Base-by-base conservation (phyloP, 2,329 filamentous ascomycete genomes). In the Elsinoe fawcettii region DNA sequence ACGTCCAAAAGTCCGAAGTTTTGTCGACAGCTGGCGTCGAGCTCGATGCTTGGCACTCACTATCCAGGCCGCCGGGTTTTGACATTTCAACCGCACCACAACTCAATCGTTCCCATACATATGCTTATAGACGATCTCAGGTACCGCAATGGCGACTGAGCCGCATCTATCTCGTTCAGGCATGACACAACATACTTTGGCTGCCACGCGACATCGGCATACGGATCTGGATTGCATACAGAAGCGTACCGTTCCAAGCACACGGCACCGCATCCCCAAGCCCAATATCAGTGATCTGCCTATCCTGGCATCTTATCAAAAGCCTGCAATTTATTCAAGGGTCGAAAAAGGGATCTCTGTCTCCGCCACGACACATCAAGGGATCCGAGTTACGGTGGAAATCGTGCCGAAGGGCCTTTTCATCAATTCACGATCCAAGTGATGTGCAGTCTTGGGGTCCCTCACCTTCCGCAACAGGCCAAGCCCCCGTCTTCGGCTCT, bases 131-230 rank as follows among this genome's bases (percentile, higher is more conserved):
- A 27, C 23, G 23, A 22, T 46, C 14, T 20, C 41, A 25, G 23
- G 41, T 46, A 46, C 22, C 41, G 41, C 14, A 46, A 46, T 25
- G 41, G 41, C 41, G 18, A 23, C 41, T 46, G 20, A 46, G 41
- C 41, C 41, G 41, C 41, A 46, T 46, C 22, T 46, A 46, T 20
- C 23, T 46, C 14, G 12, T 46, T 20, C 23, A 43, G n/a, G 41
- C 41, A 46, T 46, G 41, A 46, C 41, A 27, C 41, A 25, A 9
- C 20, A 46, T 46, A 46, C 41, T 53, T 53, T 53, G 49, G 49
- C 49, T 53, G 49, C 49, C 49, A 53, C 49, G 49, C 49, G 49
- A 53, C 49, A 37, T 9, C 49, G 49, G 49, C 32, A 53, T 36
- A n/a, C 20, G 20, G 32, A 53, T 39, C 30, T 53, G 32, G 49